phyloP scores from a whole-genome alignment of 768 basidiomycete genomes.

The Mycena olivaceomarginata region DNA sequence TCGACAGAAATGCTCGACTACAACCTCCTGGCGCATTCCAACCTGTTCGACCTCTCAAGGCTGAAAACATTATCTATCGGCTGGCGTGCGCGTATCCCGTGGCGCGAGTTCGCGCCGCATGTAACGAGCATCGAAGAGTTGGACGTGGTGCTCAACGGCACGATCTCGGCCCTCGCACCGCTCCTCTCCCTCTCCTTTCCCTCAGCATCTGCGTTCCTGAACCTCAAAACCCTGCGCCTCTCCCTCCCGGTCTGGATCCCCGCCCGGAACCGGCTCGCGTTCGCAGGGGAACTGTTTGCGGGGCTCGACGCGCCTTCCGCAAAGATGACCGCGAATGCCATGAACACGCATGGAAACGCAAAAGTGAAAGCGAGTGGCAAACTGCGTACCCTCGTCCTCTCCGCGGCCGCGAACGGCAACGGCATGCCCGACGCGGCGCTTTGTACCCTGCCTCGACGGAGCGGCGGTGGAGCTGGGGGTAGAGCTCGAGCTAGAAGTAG shows the following conservation, averaged over 20 bases:
- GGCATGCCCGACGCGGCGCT: background rate
- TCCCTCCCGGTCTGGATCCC: background rate
- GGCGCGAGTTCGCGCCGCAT: background rate
- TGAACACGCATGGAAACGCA: no score
- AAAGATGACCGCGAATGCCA: no score
- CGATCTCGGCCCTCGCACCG: background rate
- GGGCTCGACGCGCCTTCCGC: background rate
- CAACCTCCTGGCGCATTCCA: background rate
- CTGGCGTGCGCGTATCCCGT: background rate
- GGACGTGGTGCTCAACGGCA: background rate
- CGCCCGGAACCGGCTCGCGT: background rate
- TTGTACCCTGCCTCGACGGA: background rate
- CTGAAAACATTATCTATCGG: background rate
- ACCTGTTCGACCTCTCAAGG: no score
- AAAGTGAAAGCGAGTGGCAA: no score
- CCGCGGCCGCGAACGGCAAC: no score
- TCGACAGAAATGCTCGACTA: background rate
- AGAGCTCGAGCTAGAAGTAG: background rate
- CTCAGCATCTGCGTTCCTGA: background rate
- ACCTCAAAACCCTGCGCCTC: background rate
- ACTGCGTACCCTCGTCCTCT: no score
- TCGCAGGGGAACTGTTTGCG: background rate
- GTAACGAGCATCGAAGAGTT: background rate
- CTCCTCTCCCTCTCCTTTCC: background rate
- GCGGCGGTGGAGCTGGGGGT: background rate